Conservation (phyloP, 2,329 filamentous ascomycete genomes). For the Nemania abortiva region DNA sequence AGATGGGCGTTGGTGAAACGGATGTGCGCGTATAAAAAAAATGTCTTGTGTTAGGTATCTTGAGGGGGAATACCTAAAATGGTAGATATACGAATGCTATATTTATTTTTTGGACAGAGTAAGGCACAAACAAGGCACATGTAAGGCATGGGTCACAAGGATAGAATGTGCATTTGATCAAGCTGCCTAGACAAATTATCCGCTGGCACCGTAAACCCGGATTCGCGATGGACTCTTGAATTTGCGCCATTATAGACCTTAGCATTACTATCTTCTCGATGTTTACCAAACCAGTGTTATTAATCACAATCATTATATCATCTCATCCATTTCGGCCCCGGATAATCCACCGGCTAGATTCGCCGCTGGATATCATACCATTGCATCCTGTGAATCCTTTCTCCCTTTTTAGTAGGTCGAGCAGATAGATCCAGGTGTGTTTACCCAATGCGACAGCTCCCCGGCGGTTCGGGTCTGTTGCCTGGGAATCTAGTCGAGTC, state of each 20-base stretch:
- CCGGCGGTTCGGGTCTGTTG: not conserved
- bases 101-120: not conserved
- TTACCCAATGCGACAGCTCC: not conserved
- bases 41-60: not conserved
- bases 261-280: not conserved
- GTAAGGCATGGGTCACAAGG: not conserved
- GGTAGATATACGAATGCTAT: not conserved
- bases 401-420: not conserved
- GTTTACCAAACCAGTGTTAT: not conserved
- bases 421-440: not conserved
- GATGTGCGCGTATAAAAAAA: not conserved
- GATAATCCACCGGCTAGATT: not conserved
- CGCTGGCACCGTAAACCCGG: not conserved
- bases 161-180: not conserved
- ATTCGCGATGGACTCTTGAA: not conserved
- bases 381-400: not conserved
- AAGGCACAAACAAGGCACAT: not conserved
- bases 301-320: not conserved
- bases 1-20: not conserved
- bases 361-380: conserved; percentile 4
- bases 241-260: not conserved
- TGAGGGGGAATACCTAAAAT: not conserved
- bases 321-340: not conserved
- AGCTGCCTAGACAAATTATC: not conserved
- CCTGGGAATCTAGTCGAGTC: not conserved